Base-by-base conservation (phyloP, 257 asterid species). In the Nemophila menziesii region DNA sequence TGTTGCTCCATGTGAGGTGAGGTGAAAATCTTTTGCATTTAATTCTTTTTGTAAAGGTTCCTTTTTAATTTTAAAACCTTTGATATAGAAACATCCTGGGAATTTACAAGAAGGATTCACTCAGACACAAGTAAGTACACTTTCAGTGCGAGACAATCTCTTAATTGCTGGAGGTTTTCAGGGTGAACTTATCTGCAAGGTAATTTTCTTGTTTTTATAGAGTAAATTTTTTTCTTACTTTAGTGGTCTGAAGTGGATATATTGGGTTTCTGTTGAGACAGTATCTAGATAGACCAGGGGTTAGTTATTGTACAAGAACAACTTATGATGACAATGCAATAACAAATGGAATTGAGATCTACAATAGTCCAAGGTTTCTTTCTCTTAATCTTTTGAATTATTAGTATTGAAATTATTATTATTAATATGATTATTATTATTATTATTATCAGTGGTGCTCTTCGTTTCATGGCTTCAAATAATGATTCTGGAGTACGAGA, bases 311-410 rank as follows among this genome's bases (percentile, higher is more conserved):
- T 56, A 60, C 65, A 22, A 70, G 79, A 74, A 77, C 87, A 50
- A 77, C 87, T 40, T 77, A 73, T 63, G 82, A 73, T 52, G 83
- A 74, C 48, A 74, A 74, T 55, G 83, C 83, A 20, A 70, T 74
- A 44, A 74, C 79, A 20, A 74, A 74, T 55, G 83, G 76, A 14
- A 59, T 74, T 10, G 83, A 74, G 55, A 74, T 74, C 27, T 74
- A 70, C 65, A 72, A 67, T 50, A 54, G 60, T 56, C 71, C 63
- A 44, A 69, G 81, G 81, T 69, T 23, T 16, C 12, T 41, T 22
- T 41, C 45, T 29, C 36, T 7, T 2, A 29, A 29, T 29, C 7
- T 29, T 29, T 29, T 29, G 36, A 10, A 29, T 29, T 3, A 2
- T 29, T 29, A 46, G 27, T 33, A 20, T 45, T 60, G 27, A 40